Evolutionary conservation across 805 yeast species (phyloP).

Genomic region (Wickerhamiella musiphila): DNA sequence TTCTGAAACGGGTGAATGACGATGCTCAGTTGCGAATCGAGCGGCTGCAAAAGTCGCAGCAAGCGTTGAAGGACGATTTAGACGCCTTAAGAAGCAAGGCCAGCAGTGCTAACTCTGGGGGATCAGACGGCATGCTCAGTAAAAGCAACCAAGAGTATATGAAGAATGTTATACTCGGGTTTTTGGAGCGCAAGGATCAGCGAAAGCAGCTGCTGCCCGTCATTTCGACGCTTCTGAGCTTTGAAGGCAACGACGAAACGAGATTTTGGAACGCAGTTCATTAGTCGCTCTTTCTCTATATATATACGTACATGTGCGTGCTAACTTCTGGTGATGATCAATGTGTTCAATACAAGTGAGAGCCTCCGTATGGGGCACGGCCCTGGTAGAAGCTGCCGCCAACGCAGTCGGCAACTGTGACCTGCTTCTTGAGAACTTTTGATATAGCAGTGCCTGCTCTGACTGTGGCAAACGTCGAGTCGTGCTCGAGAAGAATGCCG

Average conservation of each 20-base stretch:
- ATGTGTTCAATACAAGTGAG: background rate
- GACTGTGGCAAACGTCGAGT: constrained; percentile 49
- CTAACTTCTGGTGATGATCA: background rate
- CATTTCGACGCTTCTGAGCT: constrained; percentile 50
- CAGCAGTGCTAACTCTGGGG: constrained; percentile 6
- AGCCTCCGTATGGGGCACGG: background rate
- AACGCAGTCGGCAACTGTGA: constrained; percentile 11
- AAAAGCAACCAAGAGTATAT: constrained; percentile 48
- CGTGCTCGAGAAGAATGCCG: constrained; percentile 82
- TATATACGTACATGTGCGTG: background rate
- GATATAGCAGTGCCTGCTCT: constrained; percentile 29
- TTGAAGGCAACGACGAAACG: constrained; percentile 56
- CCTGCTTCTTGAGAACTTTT: constrained; percentile 6
- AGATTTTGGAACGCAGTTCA: constrained; percentile 39
- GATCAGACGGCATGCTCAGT: constrained; percentile 6
- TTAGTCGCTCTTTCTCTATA: constrained; percentile 21
- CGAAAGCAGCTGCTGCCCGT: constrained; percentile 75
- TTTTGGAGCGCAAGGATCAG: constrained; percentile 84
- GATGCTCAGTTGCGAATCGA: constrained; percentile 23
- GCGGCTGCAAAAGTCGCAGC: constrained; percentile 21
- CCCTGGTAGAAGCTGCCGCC: constrained; percentile 1
- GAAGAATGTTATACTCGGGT: constrained; percentile 81
- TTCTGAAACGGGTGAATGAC: constrained; percentile 21
- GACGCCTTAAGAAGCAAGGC: constrained; percentile 17
- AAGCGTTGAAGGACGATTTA: constrained; percentile 20